Percentiles rank a stretch among this genome's conserved stretches.
phyloP scores from a whole-genome alignment of 2,329 filamentous ascomycete genomes.

The Nemania sp. region DNA sequence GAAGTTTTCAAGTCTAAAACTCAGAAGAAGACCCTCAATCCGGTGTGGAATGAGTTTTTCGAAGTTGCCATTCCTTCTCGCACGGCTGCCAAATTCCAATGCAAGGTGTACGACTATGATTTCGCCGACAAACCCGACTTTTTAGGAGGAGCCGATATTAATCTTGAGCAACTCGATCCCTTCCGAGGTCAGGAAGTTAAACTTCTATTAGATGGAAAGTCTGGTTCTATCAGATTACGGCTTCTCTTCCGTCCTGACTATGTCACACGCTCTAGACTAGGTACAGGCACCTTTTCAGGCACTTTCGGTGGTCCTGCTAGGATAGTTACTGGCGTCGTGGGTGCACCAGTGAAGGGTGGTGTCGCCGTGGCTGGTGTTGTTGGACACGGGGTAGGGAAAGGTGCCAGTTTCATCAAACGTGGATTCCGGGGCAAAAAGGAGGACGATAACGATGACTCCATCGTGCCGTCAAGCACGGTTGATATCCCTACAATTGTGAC shows the following conservation, averaged over 20 bases:
- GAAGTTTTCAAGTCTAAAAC: slow-evolving; percentile 94
- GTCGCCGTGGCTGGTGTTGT: slow-evolving; percentile 73
- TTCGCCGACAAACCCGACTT: slow-evolving; percentile 94
- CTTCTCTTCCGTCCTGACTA: slow-evolving; percentile 94
- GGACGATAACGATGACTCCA: slow-evolving; percentile 56
- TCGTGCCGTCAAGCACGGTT: slow-evolving; percentile 44
- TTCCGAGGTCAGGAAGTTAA: slow-evolving; percentile 79
- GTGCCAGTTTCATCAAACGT: slow-evolving; percentile 86
- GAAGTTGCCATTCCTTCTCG: slow-evolving; percentile 81
- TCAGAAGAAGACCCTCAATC: slow-evolving; percentile 95
- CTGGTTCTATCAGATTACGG: slow-evolving; percentile 78
- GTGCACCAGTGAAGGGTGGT: slow-evolving; percentile 92
- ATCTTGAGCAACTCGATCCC: slow-evolving; percentile 79
- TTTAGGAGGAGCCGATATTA: slow-evolving; percentile 76
- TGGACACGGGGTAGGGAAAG: slow-evolving; percentile 82
- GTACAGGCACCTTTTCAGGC: slow-evolving; percentile 89
- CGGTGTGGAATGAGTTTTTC: slow-evolving; percentile 95
- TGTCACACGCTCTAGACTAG: slow-evolving; percentile 82
- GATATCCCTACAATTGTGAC: slow-evolving; percentile 51
- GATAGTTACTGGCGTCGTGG: slow-evolving; percentile 79
- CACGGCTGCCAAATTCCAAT: slow-evolving; percentile 80
- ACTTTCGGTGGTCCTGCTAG: slow-evolving; percentile 87
- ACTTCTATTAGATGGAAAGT: slow-evolving; percentile 84
- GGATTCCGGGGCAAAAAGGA: slow-evolving; percentile 78
- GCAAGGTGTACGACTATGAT: slow-evolving; percentile 93